Evolutionary conservation across 2,329 filamentous ascomycete species (phyloP).

Genomic region (Sporothrix dimorphospora): DNA sequence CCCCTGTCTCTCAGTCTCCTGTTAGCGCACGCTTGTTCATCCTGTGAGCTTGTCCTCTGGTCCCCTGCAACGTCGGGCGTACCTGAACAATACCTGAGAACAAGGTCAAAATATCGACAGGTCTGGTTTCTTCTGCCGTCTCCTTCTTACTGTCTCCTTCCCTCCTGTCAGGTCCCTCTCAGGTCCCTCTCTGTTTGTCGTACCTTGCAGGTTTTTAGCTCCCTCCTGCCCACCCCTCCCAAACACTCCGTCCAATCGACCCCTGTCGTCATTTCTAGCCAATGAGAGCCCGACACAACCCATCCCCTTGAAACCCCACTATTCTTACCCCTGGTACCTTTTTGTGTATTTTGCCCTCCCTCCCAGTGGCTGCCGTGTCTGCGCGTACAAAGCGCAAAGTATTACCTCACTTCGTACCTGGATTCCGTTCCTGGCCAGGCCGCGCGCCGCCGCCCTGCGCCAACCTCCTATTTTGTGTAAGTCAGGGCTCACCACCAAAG

Average conservation of each 20-base stretch:
- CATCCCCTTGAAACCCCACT: neutral
- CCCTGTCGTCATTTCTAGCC: slow-evolving; percentile 11
- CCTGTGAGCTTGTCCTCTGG: slow-evolving; percentile 3
- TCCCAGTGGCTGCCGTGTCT: neutral
- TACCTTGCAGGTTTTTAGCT: slow-evolving; percentile 25
- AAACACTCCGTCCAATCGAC: slow-evolving; percentile 13
- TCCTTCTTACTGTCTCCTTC: neutral
- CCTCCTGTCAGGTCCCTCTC: slow-evolving; percentile 12
- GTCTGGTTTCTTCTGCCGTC: neutral
- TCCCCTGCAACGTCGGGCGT: neutral
- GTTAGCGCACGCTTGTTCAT: slow-evolving; percentile 11
- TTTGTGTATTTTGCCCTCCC: neutral
- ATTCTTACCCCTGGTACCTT: slow-evolving; percentile 21
- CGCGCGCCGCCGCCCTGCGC: neutral
- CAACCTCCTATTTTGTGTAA: slow-evolving; percentile 21
- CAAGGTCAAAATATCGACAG: neutral
- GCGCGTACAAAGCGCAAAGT: neutral
- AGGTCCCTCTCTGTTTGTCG: neutral
- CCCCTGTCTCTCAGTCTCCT: neutral
- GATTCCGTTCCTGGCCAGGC: neutral
- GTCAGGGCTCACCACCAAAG: neutral
- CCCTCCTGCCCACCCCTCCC: neutral
- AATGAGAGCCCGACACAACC: slow-evolving; percentile 19
- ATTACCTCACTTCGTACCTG: neutral
- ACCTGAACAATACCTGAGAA: neutral